Evolutionary conservation across 140 eudicot species (phyloP).

Genomic region (Stevia rebaudiana): DNA sequence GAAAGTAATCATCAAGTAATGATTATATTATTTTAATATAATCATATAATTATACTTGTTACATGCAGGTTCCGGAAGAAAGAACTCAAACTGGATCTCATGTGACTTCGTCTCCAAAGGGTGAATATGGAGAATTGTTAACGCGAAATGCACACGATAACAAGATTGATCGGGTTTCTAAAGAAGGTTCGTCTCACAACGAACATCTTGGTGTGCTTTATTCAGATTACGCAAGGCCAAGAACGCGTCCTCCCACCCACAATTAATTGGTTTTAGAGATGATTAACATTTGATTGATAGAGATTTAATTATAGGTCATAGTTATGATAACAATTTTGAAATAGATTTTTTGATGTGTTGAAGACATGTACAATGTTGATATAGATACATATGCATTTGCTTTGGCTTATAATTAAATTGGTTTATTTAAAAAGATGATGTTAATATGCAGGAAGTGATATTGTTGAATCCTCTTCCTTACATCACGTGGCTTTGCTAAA

Average conservation of each 20-base stretch:
- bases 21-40: too few relatives aligned
- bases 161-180: conserved; percentile 13
- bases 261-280: neutral
- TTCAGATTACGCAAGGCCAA: conserved; percentile 53
- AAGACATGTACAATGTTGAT: conserved; percentile 1
- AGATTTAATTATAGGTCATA: conserved; percentile 1
- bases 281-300: conserved; percentile 4
- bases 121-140: neutral
- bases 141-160: conserved; percentile 8
- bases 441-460: conserved; percentile 33
- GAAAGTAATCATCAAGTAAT: too few relatives aligned
- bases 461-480: conserved; percentile 35
- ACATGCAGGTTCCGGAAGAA: conserved; percentile 19
- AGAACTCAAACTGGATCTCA: neutral
- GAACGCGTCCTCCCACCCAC: conserved; percentile 54
- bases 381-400: neutral
- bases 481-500: conserved; percentile 37
- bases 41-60: neutral
- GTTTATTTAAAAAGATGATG: conserved; percentile 14
- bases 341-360: conserved; percentile 3
- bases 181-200: conserved; percentile 29
- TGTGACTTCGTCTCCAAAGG: neutral
- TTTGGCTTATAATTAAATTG: neutral
- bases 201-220: conserved; percentile 37
- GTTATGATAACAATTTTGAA: neutral